phyloP scores from a whole-genome alignment of 2,329 filamentous ascomycete species.

The Hirsutella rhossiliensis region DNA sequence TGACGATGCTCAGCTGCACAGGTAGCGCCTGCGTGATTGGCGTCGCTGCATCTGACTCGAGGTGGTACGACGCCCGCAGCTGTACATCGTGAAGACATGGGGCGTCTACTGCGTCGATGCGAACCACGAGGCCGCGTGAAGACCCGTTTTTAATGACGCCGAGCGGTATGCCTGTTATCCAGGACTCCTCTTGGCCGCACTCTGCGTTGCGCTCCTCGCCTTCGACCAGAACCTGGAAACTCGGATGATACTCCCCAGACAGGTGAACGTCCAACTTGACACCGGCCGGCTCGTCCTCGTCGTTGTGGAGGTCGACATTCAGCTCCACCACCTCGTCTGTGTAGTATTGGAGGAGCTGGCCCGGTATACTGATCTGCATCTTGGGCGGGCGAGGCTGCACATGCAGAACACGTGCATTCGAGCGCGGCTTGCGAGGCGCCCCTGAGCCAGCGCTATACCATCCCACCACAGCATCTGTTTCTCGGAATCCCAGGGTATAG shows the following conservation, averaged over 20 bases:
- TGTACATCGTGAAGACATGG: conserved; percentile 54
- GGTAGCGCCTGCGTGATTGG: conserved; percentile 63
- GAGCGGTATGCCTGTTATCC: conserved; percentile 27
- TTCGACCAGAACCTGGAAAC: conserved; percentile 28
- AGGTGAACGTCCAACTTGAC: conserved; percentile 59
- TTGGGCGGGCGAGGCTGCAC: conserved; percentile 87
- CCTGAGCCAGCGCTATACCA: conserved; percentile 37
- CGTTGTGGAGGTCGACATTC: conserved; percentile 61
- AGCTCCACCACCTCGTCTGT: conserved; percentile 67
- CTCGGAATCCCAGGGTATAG: conserved; percentile 46
- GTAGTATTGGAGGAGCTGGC: conserved; percentile 63
- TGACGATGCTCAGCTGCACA: conserved; percentile 60
- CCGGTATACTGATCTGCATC: conserved; percentile 59
- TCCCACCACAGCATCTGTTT: conserved; percentile 26
- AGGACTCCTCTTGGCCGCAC: conserved; percentile 27
- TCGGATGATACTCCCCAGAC: conserved; percentile 43
- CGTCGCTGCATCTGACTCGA: conserved; percentile 69
- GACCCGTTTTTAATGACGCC: conserved; percentile 35
- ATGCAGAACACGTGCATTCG: conserved; percentile 45
- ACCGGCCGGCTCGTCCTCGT: conserved; percentile 67
- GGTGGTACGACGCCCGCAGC: conserved; percentile 63
- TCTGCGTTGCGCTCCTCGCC: conserved; percentile 21
- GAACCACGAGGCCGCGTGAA: conserved; percentile 31
- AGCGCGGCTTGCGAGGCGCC: conserved; percentile 34
- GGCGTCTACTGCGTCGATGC: conserved; percentile 35